Percentiles rank a stretch among this genome's conserved stretches.
phyloP scores from a whole-genome alignment of 768 basidiomycete genomes.

The Lentinus brumalis region DNA sequence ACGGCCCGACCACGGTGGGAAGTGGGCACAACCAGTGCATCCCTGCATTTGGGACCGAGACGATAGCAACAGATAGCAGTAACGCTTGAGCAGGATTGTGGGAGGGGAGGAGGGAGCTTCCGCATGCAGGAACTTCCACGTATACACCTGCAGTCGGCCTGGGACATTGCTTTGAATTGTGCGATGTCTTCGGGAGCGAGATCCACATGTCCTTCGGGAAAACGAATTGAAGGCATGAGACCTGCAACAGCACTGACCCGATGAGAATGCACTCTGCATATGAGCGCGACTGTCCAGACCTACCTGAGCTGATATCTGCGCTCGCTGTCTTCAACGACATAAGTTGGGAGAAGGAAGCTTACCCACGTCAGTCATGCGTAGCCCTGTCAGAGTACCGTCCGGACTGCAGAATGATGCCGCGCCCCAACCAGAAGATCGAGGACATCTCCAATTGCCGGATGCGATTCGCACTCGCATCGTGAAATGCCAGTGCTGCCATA shows the following conservation, averaged over 20 bases:
- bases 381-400: neutral
- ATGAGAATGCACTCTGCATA: neutral
- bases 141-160: neutral
- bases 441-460: neutral
- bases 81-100: conserved; percentile 4
- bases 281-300: neutral
- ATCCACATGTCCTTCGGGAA: neutral
- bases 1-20: conserved; percentile 16
- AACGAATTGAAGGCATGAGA: neutral
- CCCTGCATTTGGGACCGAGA: neutral
- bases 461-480: neutral
- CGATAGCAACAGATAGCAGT: conserved; percentile 3
- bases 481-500: no score
- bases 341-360: neutral
- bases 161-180: neutral
- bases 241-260: neutral
- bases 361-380: neutral
- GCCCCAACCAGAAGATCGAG: no score
- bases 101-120: neutral
- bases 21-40: neutral
- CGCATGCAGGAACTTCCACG: neutral
- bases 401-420: no score
- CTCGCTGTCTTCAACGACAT: neutral
- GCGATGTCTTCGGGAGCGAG: no score
- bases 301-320: neutral